Evolutionary conservation across 1,284 basidiomycete genomes (phyloP), one percentile per base, ranked within the genome.

Genomic region (Tilletiopsis washingtonensis): DNA sequence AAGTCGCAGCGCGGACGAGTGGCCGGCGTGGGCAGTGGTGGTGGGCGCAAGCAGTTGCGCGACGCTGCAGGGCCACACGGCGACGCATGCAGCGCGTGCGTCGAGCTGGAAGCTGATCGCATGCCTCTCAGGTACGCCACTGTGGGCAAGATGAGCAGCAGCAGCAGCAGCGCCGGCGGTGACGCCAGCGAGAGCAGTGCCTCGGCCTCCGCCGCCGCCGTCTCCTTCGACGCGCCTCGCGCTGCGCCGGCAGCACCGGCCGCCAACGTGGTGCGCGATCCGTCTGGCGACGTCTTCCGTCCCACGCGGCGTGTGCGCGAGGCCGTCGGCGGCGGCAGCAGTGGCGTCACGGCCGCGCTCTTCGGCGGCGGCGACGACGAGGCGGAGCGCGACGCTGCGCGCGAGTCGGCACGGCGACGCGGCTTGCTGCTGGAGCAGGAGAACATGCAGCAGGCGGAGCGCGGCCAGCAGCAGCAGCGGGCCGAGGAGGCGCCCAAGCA

Each of bases 241-340:
- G 14, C 15, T 12, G 40, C 14, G 29, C 47, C 40, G 3, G 34
- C 46, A 27, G 51, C 39, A 11, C 40, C 36, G 17, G 52, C 46
- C 12, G 39, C 41, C 26, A 58, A 62, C 32, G 55, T 55, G 7
- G 59, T 62, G 21, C 56, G 54, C 51, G 62, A 61, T 32, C 59
- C 56, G 45, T 59, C 61, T 3, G 63, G 65, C 17, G 61, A 66
- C 5, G 59, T 54, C 40, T 68, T 64, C 51, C 53, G 62, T 23
- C 63, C 65, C 15, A 68, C 58, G 37, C 59, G 63, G 26, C 61
- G 59, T 32, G 65, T 68, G 14, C 61, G 63, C 39, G 61, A 68
- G 56, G 54, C 60, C 25, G 52, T 62, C 20, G 51, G 51, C 25
- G 65, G 63, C 23, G 57, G 62, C 15, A 57, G 63, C 2, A 60